phyloP scores from a whole-genome alignment of 106 monocot species.

The Iris macrosiphon region DNA sequence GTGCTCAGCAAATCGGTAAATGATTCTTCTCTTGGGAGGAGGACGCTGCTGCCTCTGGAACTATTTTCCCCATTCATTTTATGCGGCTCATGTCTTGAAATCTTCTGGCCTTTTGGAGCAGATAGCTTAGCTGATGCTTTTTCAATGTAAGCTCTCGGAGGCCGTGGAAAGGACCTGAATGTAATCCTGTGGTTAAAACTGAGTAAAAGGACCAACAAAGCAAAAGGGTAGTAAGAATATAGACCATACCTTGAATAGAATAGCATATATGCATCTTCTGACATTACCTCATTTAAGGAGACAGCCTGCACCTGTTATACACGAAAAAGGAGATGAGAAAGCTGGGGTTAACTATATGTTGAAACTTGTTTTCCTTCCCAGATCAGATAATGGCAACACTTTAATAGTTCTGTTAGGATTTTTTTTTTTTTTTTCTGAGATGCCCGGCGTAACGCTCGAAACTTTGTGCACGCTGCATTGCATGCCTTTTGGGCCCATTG shows the following conservation, averaged over 20 bases:
- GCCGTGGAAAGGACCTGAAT: constrained; percentile 74
- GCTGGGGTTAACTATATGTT: not conserved
- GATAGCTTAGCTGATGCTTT: constrained; percentile 11
- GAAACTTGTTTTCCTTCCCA: too few relatives aligned
- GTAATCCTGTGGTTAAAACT: not conserved
- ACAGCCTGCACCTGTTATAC: constrained; percentile 68
- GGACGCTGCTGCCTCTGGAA: constrained; percentile 10
- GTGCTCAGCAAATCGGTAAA: constrained; percentile 14
- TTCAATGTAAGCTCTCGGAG: constrained; percentile 47
- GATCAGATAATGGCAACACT: too few relatives aligned
- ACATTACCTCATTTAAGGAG: constrained; percentile 78
- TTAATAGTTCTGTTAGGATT: too few relatives aligned
- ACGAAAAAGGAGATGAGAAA: not conserved
- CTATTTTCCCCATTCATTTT: constrained; percentile 4
- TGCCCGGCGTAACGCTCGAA: too few relatives aligned
- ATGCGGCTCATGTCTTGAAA: constrained; percentile 10
- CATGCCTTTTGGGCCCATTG: too few relatives aligned
- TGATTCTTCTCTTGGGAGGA: not conserved
- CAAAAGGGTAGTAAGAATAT: not conserved
- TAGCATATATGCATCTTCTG: constrained; percentile 95
- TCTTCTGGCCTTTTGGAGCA: constrained; percentile 24
- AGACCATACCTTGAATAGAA: constrained; percentile 77
- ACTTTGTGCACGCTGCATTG: too few relatives aligned
- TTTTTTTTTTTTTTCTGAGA: too few relatives aligned
- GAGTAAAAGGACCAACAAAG: not conserved